Evolutionary conservation across 2,329 filamentous ascomycete genomes (phyloP).

Genomic region (Beauveria scarabaeidicola): DNA sequence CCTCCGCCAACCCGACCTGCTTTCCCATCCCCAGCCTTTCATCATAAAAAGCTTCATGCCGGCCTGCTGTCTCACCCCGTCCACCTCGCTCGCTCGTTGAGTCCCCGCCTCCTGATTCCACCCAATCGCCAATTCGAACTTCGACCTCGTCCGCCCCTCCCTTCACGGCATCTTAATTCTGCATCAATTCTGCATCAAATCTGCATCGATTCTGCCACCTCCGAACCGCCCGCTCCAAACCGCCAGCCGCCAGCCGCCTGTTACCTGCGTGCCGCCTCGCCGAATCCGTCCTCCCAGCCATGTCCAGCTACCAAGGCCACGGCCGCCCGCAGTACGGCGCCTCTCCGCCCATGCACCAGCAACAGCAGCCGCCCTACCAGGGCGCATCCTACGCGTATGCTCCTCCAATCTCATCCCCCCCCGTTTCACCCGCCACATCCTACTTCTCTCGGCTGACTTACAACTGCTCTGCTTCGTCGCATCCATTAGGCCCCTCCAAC

Average conservation of each 20-base stretch:
- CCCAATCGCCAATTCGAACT: background rate
- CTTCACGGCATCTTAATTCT: background rate
- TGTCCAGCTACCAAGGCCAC: slow-evolving; percentile 7
- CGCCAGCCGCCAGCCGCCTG: background rate
- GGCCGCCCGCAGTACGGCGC: slow-evolving; percentile 8
- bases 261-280: background rate
- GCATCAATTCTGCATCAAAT: background rate
- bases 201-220: background rate
- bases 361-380: slow-evolving; percentile 4
- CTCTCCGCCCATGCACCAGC: background rate
- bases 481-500: slow-evolving; percentile 3
- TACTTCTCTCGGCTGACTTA: background rate
- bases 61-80: background rate
- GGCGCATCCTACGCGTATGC: slow-evolving; percentile 1
- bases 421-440: background rate
- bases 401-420: background rate
- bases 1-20: background rate
- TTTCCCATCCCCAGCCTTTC: background rate
- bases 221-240: no score
- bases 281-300: background rate
- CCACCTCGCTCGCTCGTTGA: background rate
- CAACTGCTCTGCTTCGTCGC: background rate
- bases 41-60: slow-evolving; percentile 3
- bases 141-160: background rate
- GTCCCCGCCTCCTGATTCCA: background rate